Percentiles rank a stretch among this genome's conserved stretches.
Evolutionary conservation across 371 early-diverging fungal species (phyloP).

Genomic region (Rhizopus arrhizus): DNA sequence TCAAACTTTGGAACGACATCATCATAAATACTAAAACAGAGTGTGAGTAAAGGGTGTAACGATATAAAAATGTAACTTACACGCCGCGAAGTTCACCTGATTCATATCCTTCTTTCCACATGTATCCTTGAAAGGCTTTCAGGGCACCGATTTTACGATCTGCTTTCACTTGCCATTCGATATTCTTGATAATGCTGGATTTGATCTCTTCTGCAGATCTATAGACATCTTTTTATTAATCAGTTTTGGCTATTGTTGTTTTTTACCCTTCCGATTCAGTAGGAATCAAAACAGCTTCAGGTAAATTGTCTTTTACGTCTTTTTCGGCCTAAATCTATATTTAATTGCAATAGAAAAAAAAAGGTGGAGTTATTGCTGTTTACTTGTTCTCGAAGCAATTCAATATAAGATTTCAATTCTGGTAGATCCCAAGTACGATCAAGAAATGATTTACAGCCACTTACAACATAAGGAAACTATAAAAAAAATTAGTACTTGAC

Average conservation of each 20-base stretch:
- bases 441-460: constrained; percentile 66
- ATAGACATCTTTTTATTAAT: not conserved
- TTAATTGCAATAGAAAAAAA: not conserved
- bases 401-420: constrained; percentile 63
- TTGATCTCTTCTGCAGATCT: constrained; percentile 58
- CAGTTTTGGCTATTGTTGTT: not conserved
- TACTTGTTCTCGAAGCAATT: constrained; percentile 76
- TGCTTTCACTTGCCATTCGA: constrained; percentile 80
- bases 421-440: constrained; percentile 64
- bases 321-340: constrained; percentile 50
- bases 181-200: constrained; percentile 64
- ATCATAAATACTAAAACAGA: constrained; percentile 65
- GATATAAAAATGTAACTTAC: constrained; percentile 49
- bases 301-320: constrained; percentile 54
- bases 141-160: constrained; percentile 89
- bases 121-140: constrained; percentile 91
- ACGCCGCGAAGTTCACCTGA: constrained; percentile 74
- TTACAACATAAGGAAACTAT: constrained; percentile 80
- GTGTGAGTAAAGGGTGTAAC: not conserved
- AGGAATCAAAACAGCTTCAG: constrained; percentile 53
- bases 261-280: constrained; percentile 47
- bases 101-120: constrained; percentile 90
- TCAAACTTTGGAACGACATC: constrained; percentile 83
- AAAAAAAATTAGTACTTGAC: not conserved
- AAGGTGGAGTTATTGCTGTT: not conserved